These are phyloP conservation scores for Dalechampia spathulata DNA, from an alignment of 441 rosid genomes.

Conservation along the genomic window DNA sequence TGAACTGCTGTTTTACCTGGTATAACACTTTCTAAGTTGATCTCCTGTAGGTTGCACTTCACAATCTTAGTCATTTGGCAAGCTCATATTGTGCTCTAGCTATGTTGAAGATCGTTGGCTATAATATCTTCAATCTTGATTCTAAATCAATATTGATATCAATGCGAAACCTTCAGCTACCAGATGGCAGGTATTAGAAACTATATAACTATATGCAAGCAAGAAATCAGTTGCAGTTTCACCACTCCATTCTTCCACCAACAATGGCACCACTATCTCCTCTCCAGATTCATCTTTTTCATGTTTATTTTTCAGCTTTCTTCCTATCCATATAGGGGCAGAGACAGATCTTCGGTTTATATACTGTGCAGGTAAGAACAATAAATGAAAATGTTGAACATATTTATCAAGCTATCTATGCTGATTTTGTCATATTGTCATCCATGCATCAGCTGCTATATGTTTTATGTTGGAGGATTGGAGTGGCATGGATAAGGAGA, in stretches of 20 bases:
- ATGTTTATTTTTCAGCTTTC: slow-evolving; percentile 50
- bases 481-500: slow-evolving; percentile 85
- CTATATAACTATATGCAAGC: too few species aligned
- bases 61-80: slow-evolving; percentile 69
- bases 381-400: slow-evolving; percentile 14
- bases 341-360: slow-evolving; percentile 87
- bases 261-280: too few species aligned
- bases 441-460: slow-evolving; percentile 65
- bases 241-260: too few species aligned
- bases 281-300: slow-evolving; percentile 7
- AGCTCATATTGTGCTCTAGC: slow-evolving; percentile 88
- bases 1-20: not conserved
- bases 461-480: slow-evolving; percentile 72
- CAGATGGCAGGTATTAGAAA: slow-evolving; percentile 93
- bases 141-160: slow-evolving; percentile 44
- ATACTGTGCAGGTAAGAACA: slow-evolving; percentile 88
- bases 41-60: slow-evolving; percentile 41
- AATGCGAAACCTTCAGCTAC: slow-evolving; percentile 79
- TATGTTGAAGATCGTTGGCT: slow-evolving; percentile 63
- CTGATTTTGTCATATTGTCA: slow-evolving; percentile 21
- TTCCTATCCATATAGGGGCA: slow-evolving; percentile 82
- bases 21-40: slow-evolving; percentile 9
- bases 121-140: slow-evolving; percentile 48
- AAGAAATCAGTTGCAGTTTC: too few species aligned
- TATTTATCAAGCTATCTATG: slow-evolving; percentile 5